Evolutionary conservation across 2,329 filamentous ascomycete species (phyloP), one percentile per base, ranked within the genome.

Genomic region (Aspergillus hortae): DNA sequence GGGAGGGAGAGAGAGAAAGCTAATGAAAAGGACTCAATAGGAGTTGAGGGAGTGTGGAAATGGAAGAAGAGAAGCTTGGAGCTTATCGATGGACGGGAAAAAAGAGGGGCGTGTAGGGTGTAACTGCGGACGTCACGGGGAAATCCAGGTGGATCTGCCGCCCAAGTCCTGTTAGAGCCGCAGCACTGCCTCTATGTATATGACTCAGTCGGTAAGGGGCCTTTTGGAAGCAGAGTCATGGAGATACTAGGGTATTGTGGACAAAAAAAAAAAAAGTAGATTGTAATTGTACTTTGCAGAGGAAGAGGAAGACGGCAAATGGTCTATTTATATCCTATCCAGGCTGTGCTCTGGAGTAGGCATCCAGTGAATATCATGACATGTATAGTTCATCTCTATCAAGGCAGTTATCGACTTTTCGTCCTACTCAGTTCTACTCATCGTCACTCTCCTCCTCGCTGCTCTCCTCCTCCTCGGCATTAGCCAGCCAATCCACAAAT

Each of bases 401-500:
- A 30, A 30, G 27, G 27, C 27, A 11, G 6, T 10, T 10, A 10
- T 30, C 27, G 27, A 30, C 27, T 30, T 30, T 30, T 9, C 27
- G 10, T 30, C 3, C 19, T 19, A 19, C 19, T 19, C 19, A 19
- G 3, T 3, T 19, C 27, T 35, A 50, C 45, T 62, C 60, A 33
- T 61, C 58, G 11, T 61, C 61, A 14, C 54, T 58, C n/a, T 65
- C 62, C 33, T 77, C 76, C 35, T 87, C 86, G 55, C 85, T 85
- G 56, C 86, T 85, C 33, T 81, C 77, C 59, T 86, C 85, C 58
- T 86, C 85, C 45, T 87, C 84, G 1, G 88, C 89, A 66, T 91
- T 86, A 64, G 87, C 87, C 61, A 92, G 71, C 85, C 92, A 90
- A 64, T 95, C 89, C 42, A 97, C 85, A 69, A 97, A 83, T 48